These are phyloP conservation scores for Aspergillus niger DNA, from an alignment of 2,329 filamentous ascomycete genomes.

Conservation along the genomic window DNA sequence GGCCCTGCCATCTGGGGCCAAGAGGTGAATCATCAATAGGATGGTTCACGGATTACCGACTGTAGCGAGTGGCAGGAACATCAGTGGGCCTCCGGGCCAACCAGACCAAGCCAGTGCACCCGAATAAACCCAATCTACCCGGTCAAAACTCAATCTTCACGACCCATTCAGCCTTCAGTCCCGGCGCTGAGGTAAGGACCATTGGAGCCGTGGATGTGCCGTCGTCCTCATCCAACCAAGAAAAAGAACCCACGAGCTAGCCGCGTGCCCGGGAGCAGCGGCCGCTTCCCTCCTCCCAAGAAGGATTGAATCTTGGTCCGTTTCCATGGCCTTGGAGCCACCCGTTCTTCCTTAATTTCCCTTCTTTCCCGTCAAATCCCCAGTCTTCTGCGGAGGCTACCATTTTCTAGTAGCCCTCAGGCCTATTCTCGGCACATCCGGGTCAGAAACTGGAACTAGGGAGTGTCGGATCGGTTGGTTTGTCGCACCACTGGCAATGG, in stretches of 20 bases:
- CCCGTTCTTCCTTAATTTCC: constrained; percentile 1
- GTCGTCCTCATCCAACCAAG: background rate
- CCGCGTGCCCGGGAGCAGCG: background rate
- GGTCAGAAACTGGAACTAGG: background rate
- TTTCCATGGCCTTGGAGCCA: constrained; percentile 1
- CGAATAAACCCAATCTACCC: constrained; percentile 12
- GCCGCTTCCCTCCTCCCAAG: background rate
- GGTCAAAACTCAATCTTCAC: constrained; percentile 12
- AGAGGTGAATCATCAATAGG: background rate
- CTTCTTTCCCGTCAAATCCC: background rate
- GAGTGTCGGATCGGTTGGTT: background rate
- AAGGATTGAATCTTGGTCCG: background rate
- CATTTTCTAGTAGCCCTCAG: background rate
- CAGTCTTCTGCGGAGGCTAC: background rate
- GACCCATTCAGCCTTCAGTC: constrained; percentile 8
- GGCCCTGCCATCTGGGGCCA: background rate
- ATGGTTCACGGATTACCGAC: constrained; percentile 2
- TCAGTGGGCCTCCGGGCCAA: constrained; percentile 8
- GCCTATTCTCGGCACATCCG: background rate
- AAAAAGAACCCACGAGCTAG: background rate
- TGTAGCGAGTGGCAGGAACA: constrained; percentile 1
- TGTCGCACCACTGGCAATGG: constrained; percentile 4
- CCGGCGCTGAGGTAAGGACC: constrained; percentile 12
- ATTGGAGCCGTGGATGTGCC: background rate
- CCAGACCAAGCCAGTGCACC: background rate